Base-by-base conservation (phyloP, 345 rosid species). In the Erysimum cheiranthoides region DNA sequence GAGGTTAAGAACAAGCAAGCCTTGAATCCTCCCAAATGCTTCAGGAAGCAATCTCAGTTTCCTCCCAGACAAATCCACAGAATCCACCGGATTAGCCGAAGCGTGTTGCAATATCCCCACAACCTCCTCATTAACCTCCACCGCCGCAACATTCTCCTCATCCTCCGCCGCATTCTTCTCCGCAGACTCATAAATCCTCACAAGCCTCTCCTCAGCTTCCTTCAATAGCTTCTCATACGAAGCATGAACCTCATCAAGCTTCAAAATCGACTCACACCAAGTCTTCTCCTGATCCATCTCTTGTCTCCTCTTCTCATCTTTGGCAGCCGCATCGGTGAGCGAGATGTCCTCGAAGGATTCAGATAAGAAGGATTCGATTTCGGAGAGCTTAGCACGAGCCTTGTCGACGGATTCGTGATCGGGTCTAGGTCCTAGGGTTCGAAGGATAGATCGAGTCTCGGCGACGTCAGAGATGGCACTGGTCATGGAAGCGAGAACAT, bases 391-490 rank as follows among this genome's bases (percentile, higher is more conserved):
- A 9, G 76, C 52, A 34, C 80, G 89, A 25, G 99, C 98, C 21
- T 40, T 68, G 79, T 95, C 99, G 7, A 95, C 88, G 32, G 90
- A 43, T 82, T 93, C 97, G 82, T 90, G 99, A 78, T 89, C 94
- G 50, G 99, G 99, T 10, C 98, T 88, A 5, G 93, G 90, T 2
- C 99, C 99, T 3, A 95, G 85, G 72, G 90, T 88, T 14, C 74
- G 89, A 66, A 95, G 94, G 12, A 95, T 66, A 52, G 96, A 78
- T 73, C 99, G 96, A 64, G 96, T 89, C 78, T 87, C 92, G 60
- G 92, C 81, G 2, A 95, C 98, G 77, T 90, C 92, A 47, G 86
- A 68, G 74, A 95, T 83, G 25, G 94, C 93, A 35, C 50, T 66
- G 42, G 87, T 83, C 99, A 95, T 90, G 61, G 96, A 82, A 21